phyloP scores from a whole-genome alignment of 345 rosid genomes.

The Linum tenue region DNA sequence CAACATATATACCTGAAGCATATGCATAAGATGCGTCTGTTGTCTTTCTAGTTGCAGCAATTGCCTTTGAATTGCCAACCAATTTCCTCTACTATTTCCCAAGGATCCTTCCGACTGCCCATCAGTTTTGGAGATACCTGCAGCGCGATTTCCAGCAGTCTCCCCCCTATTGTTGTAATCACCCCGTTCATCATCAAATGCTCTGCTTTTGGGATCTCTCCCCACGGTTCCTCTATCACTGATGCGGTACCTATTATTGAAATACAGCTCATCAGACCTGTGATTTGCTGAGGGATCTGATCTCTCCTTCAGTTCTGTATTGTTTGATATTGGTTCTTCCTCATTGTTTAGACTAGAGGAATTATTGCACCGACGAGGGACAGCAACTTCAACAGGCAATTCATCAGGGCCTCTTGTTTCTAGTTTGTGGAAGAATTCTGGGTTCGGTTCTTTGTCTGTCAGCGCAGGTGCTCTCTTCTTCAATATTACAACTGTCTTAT shows the following conservation, averaged over 20 bases:
- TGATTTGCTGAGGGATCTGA: constrained; percentile 33
- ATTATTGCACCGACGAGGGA: constrained; percentile 59
- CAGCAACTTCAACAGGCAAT: constrained; percentile 87
- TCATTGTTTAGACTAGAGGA: constrained; percentile 48
- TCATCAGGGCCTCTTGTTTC: constrained; percentile 67
- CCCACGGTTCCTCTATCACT: constrained; percentile 36
- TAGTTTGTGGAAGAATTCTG: constrained; percentile 93
- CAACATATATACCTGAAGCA: constrained; percentile 65
- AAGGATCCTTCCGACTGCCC: constrained; percentile 72
- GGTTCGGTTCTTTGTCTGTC: constrained; percentile 77
- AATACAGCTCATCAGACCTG: constrained; percentile 35
- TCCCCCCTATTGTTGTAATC: constrained; percentile 43
- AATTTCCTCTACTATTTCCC: constrained; percentile 65
- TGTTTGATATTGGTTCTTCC: constrained; percentile 47
- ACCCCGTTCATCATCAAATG: constrained; percentile 44
- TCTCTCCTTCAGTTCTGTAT: constrained; percentile 37
- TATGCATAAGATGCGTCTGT: constrained; percentile 81
- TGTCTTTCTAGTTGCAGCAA: constrained; percentile 86
- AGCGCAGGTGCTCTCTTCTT: constrained; percentile 84
- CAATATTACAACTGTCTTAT: constrained; percentile 70
- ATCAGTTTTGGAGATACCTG: constrained; percentile 51
- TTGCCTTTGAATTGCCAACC: constrained; percentile 97
- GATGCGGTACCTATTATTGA: constrained; percentile 25
- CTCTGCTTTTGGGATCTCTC: constrained; percentile 46
- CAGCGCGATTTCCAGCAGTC: constrained; percentile 31